A percentile compares a stretch with the other conserved stretches of the same genome.
Evolutionary conservation across 768 basidiomycete species (phyloP).

Genomic region (Termitomyces sp.): DNA sequence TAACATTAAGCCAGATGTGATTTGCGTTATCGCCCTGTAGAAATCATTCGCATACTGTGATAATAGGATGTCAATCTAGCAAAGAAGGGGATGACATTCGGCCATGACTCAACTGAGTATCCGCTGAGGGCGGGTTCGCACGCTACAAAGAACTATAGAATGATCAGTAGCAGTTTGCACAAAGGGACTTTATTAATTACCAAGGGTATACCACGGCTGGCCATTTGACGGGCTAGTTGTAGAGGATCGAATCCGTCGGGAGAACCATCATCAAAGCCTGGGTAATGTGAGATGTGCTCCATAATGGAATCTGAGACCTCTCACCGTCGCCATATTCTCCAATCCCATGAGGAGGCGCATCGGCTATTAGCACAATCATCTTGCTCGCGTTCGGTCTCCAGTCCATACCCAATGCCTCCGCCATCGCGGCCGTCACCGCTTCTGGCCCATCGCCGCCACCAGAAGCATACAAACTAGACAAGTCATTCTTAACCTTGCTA

Average conservation of each 20-base stretch:
- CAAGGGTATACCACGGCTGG: constrained; percentile 83
- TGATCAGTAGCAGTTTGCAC: constrained; percentile 8
- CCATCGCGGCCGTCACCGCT: constrained; percentile 91
- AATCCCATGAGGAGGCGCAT: constrained; percentile 97
- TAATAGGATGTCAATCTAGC: neutral
- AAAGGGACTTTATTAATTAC: constrained; percentile 36
- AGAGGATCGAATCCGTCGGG: constrained; percentile 94
- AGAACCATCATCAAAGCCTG: constrained; percentile 91
- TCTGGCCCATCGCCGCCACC: constrained; percentile 96
- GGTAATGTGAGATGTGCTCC: constrained; percentile 15
- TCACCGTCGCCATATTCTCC: constrained; percentile 95
- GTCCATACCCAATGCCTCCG: constrained; percentile 83
- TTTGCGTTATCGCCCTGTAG: constrained; percentile 87
- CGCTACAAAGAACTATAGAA: constrained; percentile 90
- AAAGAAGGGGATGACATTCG: constrained; percentile 8
- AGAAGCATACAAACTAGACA: constrained; percentile 82
- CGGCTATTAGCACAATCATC: constrained; percentile 96
- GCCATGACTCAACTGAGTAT: constrained; percentile 63
- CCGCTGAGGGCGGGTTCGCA: constrained; percentile 96
- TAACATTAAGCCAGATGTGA: constrained; percentile 95
- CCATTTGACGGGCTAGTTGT: constrained; percentile 86
- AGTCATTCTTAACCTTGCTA: constrained; percentile 77
- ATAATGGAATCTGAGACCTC: constrained; percentile 23
- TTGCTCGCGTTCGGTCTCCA: constrained; percentile 89
- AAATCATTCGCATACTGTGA: constrained; percentile 87